Conservation (phyloP, 2,329 filamentous ascomycete species). For the Sodiomyces alkalinus region DNA sequence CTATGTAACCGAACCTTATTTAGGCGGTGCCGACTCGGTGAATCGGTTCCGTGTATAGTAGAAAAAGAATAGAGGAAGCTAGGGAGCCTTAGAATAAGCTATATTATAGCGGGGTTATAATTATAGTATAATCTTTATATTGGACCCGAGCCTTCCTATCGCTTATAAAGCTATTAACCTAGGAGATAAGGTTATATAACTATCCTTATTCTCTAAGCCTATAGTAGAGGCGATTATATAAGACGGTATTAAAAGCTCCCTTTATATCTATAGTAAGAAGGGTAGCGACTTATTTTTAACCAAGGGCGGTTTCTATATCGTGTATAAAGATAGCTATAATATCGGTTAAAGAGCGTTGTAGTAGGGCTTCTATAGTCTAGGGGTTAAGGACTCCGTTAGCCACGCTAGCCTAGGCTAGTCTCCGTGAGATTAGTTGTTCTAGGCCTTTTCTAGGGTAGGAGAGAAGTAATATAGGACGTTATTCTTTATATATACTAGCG, state of each 20-base stretch:
- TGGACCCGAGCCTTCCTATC: slow-evolving; percentile 2
- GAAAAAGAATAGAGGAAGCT: slow-evolving; percentile 8
- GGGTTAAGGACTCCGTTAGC: slow-evolving; percentile 9
- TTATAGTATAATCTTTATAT: not conserved
- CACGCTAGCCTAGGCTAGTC: slow-evolving; percentile 9
- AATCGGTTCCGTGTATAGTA: slow-evolving; percentile 8
- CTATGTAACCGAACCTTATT: slow-evolving; percentile 8
- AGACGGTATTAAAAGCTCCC: slow-evolving; percentile 8
- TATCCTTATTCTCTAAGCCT: slow-evolving; percentile 7
- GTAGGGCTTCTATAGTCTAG: slow-evolving; percentile 10
- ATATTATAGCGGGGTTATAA: slow-evolving; percentile 1
- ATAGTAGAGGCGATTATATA: slow-evolving; percentile 8
- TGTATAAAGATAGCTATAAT: slow-evolving; percentile 8
- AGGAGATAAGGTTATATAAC: slow-evolving; percentile 5
- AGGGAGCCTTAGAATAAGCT: slow-evolving; percentile 7
- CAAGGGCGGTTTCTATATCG: slow-evolving; percentile 9
- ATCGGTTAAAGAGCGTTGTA: slow-evolving; percentile 8
- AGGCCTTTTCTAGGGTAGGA: slow-evolving; percentile 13
- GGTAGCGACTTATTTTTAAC: slow-evolving; percentile 3
- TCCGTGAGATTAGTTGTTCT: slow-evolving; percentile 11
- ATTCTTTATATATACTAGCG: slow-evolving; percentile 8
- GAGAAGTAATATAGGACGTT: slow-evolving; percentile 12
- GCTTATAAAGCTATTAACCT: slow-evolving; percentile 7
- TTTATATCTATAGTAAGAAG: slow-evolving; percentile 8
- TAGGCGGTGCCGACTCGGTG: slow-evolving; percentile 1